These are phyloP conservation scores for Mycena vitilis DNA, from an alignment of 768 basidiomycete species.

Conservation along the genomic window DNA sequence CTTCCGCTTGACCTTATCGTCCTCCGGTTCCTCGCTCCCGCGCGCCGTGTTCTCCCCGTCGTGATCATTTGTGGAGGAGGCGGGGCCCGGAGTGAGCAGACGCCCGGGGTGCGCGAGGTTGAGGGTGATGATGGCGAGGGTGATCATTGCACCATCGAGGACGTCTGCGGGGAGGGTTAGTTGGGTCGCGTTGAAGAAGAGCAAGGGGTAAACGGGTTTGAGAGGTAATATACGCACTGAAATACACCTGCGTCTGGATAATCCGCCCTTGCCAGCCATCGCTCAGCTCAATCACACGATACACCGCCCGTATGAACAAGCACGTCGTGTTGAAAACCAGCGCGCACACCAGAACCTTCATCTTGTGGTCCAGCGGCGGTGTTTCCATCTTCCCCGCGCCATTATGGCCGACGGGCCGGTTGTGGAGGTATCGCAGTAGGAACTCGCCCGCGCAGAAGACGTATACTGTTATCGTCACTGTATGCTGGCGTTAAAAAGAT, in stretches of 20 bases:
- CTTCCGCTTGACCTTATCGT: too few species aligned
- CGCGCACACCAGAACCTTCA: conserved; percentile 23
- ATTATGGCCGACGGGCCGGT: conserved; percentile 6
- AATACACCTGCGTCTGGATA: conserved; percentile 47
- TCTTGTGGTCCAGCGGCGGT: neutral
- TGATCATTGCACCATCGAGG: conserved; percentile 35
- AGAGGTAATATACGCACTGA: conserved; percentile 42
- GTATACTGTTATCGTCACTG: conserved; percentile 32
- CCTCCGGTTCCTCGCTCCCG: too few species aligned
- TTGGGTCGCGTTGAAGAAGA: neutral
- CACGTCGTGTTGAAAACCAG: conserved; percentile 34
- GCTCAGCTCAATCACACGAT: conserved; percentile 49
- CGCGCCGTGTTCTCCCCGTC: too few species aligned
- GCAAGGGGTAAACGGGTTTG: neutral
- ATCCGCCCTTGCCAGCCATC: conserved; percentile 49
- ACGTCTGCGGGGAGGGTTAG: conserved; percentile 19
- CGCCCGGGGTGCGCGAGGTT: conserved; percentile 28
- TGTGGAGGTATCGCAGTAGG: conserved; percentile 48
- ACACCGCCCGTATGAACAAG: conserved; percentile 42
- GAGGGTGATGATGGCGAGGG: conserved; percentile 29
- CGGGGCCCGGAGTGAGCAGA: neutral
- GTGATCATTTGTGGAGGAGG: too few species aligned
- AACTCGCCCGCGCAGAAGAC: conserved; percentile 53
- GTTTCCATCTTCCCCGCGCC: neutral
- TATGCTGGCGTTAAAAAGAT: neutral